Percentiles rank a stretch among this genome's conserved stretches.
phyloP scores from a whole-genome alignment of 306 rosid species.

The Cyamopsis tetragonoloba region DNA sequence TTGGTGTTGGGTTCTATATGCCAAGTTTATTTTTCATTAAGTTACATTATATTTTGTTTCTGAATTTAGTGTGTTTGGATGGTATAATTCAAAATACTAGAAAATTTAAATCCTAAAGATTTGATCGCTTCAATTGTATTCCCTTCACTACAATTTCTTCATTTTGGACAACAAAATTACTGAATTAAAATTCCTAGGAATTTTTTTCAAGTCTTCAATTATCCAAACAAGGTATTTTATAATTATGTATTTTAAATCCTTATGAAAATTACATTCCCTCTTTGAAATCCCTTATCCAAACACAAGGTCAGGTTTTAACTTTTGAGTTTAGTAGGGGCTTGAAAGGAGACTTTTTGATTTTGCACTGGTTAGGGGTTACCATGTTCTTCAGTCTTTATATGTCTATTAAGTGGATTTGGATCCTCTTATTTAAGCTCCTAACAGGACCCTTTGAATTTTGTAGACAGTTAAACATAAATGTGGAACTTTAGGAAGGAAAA shows the following conservation, averaged over 20 bases:
- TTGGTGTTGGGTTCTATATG: not conserved
- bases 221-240: too few relatives aligned
- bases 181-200: too few relatives aligned
- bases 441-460: not conserved
- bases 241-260: too few relatives aligned
- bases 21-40: constrained; percentile 10
- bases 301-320: not conserved
- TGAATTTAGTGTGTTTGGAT: too few relatives aligned
- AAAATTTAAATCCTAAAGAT: too few relatives aligned
- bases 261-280: too few relatives aligned
- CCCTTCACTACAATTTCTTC: too few relatives aligned
- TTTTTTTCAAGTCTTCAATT: too few relatives aligned
- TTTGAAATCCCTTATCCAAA: too few relatives aligned
- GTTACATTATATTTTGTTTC: constrained; percentile 7
- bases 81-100: too few relatives aligned
- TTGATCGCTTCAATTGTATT: too few relatives aligned
- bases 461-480: not conserved
- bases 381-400: not conserved
- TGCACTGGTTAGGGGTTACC: not conserved
- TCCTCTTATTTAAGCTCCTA: not conserved
- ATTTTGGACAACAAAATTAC: too few relatives aligned
- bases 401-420: not conserved
- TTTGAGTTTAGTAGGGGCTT: not conserved
- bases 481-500: not conserved
- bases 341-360: not conserved